Conservation (phyloP, 2,329 filamentous ascomycete species). For the Stachybotrys elegans region DNA sequence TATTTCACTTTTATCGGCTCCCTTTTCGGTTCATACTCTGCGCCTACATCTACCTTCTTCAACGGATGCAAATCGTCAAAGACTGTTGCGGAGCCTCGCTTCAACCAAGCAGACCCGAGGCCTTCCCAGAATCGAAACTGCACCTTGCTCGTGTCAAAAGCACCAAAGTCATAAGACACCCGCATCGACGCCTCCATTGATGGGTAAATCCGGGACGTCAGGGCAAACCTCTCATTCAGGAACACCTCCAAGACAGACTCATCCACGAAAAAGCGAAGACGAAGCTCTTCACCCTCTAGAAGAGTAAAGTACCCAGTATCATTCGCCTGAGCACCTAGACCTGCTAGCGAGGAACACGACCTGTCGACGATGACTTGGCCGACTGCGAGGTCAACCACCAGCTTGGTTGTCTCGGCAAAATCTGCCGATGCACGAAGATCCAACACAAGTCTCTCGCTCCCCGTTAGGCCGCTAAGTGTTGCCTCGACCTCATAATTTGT, state of each 20-base stretch:
- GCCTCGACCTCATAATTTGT: constrained; percentile 7
- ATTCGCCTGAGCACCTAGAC: constrained; percentile 3
- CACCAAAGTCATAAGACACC: neutral
- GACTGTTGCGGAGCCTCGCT: too few relatives aligned
- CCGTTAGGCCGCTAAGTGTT: constrained; percentile 3
- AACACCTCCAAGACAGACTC: constrained; percentile 15
- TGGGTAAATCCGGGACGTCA: constrained; percentile 16
- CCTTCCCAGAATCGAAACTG: neutral
- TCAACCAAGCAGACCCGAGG: neutral
- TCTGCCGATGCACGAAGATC: constrained; percentile 7
- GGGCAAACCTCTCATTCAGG: constrained; percentile 15
- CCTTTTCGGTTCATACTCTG: too few relatives aligned
- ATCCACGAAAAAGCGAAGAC: constrained; percentile 14
- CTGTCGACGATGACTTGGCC: constrained; percentile 13
- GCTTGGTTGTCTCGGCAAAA: constrained; percentile 8
- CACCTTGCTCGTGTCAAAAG: neutral
- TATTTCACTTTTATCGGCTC: too few relatives aligned
- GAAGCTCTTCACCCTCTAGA: constrained; percentile 12
- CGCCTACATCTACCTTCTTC: too few relatives aligned
- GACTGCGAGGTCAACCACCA: constrained; percentile 11
- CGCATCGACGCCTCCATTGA: constrained; percentile 5
- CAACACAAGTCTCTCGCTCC: constrained; percentile 6
- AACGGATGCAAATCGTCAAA: too few relatives aligned
- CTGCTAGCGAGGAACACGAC: constrained; percentile 9
- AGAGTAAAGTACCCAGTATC: constrained; percentile 5